phyloP scores from a whole-genome alignment of 1,284 basidiomycete genomes.

The Cryptococcus amylolentus region DNA sequence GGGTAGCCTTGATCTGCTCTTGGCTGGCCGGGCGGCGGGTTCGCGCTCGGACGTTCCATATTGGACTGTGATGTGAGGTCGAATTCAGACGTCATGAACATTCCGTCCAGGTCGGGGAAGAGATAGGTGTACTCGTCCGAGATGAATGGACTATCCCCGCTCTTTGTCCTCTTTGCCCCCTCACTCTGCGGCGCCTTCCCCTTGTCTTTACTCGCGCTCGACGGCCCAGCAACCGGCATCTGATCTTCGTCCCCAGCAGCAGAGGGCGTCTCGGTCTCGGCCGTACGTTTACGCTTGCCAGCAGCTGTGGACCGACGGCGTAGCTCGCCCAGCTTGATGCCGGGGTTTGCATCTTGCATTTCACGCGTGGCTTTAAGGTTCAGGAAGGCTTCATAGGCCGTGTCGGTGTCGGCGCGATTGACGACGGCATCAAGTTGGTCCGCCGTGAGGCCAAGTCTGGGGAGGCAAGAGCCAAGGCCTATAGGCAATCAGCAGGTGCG shows the following conservation, averaged over 20 bases:
- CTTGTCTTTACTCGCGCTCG: background rate
- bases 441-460: slow-evolving; percentile 69
- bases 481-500: slow-evolving; percentile 1
- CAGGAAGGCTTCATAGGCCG: slow-evolving; percentile 82
- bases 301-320: slow-evolving; percentile 10
- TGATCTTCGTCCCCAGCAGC: no score
- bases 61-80: background rate
- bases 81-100: slow-evolving; percentile 3
- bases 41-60: no score
- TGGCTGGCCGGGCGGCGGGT: no score
- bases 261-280: background rate
- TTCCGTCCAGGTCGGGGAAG: slow-evolving; percentile 26
- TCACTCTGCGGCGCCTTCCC: background rate
- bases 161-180: background rate
- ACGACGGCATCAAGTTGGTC: slow-evolving; percentile 73
- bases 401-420: slow-evolving; percentile 81
- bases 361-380: slow-evolving; percentile 47
- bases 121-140: slow-evolving; percentile 25
- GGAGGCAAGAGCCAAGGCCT: slow-evolving; percentile 59
- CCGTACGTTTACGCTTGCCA: slow-evolving; percentile 29
- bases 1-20: no score
- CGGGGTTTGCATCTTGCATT: slow-evolving; percentile 34
- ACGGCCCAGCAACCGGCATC: background rate
- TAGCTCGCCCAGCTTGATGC: slow-evolving; percentile 25
- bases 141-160: background rate